Evolutionary conservation across 208 protist genomes (phyloP).

Genomic region (Wallacemonas sp.): DNA sequence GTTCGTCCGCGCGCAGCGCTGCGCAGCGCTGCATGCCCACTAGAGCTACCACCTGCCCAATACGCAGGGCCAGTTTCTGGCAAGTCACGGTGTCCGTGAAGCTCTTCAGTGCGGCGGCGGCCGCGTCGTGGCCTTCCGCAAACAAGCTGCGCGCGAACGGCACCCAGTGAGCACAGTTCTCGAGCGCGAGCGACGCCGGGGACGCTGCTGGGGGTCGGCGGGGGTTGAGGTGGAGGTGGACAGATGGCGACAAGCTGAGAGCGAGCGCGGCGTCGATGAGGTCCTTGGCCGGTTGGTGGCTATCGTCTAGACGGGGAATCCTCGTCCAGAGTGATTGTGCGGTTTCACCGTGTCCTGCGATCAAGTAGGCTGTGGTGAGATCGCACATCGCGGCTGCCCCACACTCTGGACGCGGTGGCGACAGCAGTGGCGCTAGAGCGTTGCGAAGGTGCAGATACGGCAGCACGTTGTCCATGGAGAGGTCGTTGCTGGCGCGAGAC

Average conservation of each 20-base stretch:
- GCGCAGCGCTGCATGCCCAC: background rate
- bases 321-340: background rate
- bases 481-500: too few species aligned
- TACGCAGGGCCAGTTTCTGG: background rate
- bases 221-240: too few species aligned
- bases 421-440: too few species aligned
- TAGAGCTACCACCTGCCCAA: background rate
- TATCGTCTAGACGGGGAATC: too few species aligned
- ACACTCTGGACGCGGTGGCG: too few species aligned
- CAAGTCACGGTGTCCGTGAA: background rate
- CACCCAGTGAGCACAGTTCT: background rate
- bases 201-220: too few species aligned
- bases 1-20: background rate
- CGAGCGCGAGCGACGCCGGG: too few species aligned
- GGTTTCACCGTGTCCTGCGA: background rate
- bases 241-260: background rate
- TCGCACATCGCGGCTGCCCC: too few species aligned
- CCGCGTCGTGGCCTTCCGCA: too few species aligned
- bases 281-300: too few species aligned
- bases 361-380: background rate
- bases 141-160: background rate
- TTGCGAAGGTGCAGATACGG: background rate
- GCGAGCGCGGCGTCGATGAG: background rate
- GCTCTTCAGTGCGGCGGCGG: background rate
- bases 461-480: too few species aligned